A percentile compares a stretch with the other conserved stretches of the same genome.
Conservation (phyloP, 495 filamentous ascomycete genomes). For the Lasiosphaeriaceae sp. region DNA sequence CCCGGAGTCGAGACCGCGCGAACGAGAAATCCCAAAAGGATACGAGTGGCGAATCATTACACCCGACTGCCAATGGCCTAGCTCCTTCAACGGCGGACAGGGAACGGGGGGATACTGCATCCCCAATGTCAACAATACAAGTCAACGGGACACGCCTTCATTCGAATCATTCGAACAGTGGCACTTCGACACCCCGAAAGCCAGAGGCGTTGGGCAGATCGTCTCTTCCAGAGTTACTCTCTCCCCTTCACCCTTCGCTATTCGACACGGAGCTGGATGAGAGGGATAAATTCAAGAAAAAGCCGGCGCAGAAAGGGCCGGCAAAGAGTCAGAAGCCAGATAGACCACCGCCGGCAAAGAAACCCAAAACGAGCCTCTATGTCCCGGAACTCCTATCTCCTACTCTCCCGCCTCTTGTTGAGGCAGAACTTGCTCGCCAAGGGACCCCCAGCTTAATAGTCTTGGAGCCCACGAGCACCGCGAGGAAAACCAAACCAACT, state of each 20-base stretch:
- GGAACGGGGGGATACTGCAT: constrained; percentile 31
- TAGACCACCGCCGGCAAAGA: constrained; percentile 25
- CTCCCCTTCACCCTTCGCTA: constrained; percentile 39
- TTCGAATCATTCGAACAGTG: constrained; percentile 23
- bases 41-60: constrained; percentile 18
- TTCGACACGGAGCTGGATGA: constrained; percentile 29
- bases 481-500: constrained; percentile 33
- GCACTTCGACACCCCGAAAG: constrained; percentile 33
- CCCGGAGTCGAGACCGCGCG: constrained; percentile 16
- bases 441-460: constrained; percentile 22
- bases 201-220: constrained; percentile 25
- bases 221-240: constrained; percentile 35
- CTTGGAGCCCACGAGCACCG: constrained; percentile 34
- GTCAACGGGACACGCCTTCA: constrained; percentile 39
- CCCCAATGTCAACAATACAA: constrained; percentile 38
- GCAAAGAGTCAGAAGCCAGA: constrained; percentile 19
- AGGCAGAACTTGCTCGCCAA: constrained; percentile 41
- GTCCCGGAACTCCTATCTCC: constrained; percentile 46
- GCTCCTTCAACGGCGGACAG: constrained; percentile 19
- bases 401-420: constrained; percentile 42
- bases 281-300: constrained; percentile 23
- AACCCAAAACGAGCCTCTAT: constrained; percentile 22
- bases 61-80: constrained; percentile 34
- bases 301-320: constrained; percentile 30
- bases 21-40: constrained; percentile 27